Evolutionary conservation across 345 rosid species (phyloP).

Genomic region (Lepidium aucheri): DNA sequence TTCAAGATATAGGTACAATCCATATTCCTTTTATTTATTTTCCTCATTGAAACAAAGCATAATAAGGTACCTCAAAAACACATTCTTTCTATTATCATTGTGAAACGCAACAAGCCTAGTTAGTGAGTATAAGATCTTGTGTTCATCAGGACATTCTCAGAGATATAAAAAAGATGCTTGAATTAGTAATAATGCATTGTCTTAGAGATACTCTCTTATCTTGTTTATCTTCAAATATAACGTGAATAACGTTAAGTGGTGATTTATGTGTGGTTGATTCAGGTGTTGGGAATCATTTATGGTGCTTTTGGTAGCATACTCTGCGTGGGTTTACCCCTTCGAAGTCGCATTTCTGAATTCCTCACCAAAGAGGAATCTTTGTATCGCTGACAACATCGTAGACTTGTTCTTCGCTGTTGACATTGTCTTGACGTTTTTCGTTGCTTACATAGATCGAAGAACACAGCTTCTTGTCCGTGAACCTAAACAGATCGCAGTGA

Average conservation of each 20-base stretch:
- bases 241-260: neutral
- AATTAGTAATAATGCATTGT: neutral
- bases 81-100: neutral
- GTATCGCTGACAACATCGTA: slow-evolving; percentile 60
- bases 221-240: neutral
- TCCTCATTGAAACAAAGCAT: neutral
- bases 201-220: neutral
- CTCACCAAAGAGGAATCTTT: slow-evolving; percentile 34
- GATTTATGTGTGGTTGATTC: slow-evolving; percentile 7
- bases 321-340: slow-evolving; percentile 82
- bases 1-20: slow-evolving; percentile 71
- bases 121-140: neutral
- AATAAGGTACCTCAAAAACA: neutral
- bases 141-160: neutral
- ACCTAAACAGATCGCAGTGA: slow-evolving; percentile 48
- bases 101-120: neutral
- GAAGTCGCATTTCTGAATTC: slow-evolving; percentile 63
- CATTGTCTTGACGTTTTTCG: slow-evolving; percentile 67
- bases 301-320: slow-evolving; percentile 77
- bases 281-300: slow-evolving; percentile 85
- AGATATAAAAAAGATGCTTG: neutral
- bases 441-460: slow-evolving; percentile 61
- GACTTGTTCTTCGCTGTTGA: slow-evolving; percentile 73
- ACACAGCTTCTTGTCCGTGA: slow-evolving; percentile 69
- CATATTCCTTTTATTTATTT: neutral